Evolutionary conservation across 176 grass and related monocot genomes (phyloP).

Genomic region (Bonia amplexicaulis): DNA sequence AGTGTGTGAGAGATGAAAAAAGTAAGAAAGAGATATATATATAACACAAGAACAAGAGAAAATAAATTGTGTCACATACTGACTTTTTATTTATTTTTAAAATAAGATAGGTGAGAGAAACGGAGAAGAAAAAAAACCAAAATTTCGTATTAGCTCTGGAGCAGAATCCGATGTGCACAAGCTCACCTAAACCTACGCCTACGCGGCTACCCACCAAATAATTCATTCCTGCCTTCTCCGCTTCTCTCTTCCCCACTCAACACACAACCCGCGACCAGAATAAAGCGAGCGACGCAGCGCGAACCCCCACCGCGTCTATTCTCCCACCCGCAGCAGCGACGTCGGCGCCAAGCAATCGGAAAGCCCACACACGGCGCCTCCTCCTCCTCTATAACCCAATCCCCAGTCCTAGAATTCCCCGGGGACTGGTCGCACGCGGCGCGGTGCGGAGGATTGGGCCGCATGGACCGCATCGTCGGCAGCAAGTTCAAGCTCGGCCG

Average conservation of each 20-base stretch:
- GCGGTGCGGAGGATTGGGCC: neutral
- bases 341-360: conserved; percentile 3
- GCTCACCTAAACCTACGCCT: no score
- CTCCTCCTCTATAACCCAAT: neutral
- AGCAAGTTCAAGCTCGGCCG: conserved; percentile 85
- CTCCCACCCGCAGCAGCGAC: neutral
- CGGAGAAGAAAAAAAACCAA: no score
- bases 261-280: neutral
- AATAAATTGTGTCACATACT: no score
- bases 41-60: fast-evolving
- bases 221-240: neutral
- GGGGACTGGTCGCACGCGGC: neutral
- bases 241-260: neutral
- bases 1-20: no score
- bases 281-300: neutral
- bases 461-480: conserved; percentile 80
- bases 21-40: no score
- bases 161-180: no score
- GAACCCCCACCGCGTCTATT: neutral
- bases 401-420: neutral
- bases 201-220: no score
- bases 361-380: neutral
- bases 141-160: no score
- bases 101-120: no score
- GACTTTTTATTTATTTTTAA: no score